Conservation (phyloP, 192 early-diverging fungal genomes). For the Entomortierella lignicola region DNA sequence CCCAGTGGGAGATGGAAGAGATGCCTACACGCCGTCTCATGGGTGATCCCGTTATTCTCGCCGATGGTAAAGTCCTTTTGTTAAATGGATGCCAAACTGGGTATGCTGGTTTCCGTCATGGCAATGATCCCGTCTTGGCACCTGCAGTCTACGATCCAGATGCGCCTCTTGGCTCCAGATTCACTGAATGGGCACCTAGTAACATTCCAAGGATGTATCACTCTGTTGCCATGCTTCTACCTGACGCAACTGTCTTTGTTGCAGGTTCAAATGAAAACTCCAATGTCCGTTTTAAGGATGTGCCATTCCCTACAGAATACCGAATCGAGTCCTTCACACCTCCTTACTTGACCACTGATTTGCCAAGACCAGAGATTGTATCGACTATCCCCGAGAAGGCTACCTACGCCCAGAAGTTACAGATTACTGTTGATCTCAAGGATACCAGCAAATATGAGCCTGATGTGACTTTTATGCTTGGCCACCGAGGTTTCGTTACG, state of each 20-base stretch:
- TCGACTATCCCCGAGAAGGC: constrained; percentile 29
- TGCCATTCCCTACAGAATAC: constrained; percentile 61
- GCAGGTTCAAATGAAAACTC: constrained; percentile 55
- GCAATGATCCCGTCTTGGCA: constrained; percentile 60
- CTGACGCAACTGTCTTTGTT: constrained; percentile 55
- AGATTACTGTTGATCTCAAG: constrained; percentile 53
- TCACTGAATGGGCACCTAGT: constrained; percentile 53
- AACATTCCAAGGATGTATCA: constrained; percentile 75
- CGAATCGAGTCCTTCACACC: constrained; percentile 66
- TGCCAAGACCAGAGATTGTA: constrained; percentile 54
- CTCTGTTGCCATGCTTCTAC: constrained; percentile 61
- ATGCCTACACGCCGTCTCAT: constrained; percentile 60
- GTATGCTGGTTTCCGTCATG: constrained; percentile 62
- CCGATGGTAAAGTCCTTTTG: constrained; percentile 68
- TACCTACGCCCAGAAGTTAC: constrained; percentile 44
- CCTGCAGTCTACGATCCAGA: constrained; percentile 68
- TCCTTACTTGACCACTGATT: constrained; percentile 60
- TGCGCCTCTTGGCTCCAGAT: constrained; percentile 53
- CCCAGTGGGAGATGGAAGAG: constrained; percentile 65
- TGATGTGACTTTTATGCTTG: constrained; percentile 54
- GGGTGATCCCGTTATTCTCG: constrained; percentile 63
- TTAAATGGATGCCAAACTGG: constrained; percentile 74
- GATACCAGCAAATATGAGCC: constrained; percentile 28
- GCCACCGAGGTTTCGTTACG: constrained; percentile 63
- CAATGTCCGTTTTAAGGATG: constrained; percentile 32